A percentile compares a stretch with the other conserved stretches of the same genome.
Evolutionary conservation across 2,329 filamentous ascomycete species (phyloP).

Genomic region (Alternaria burnsii): DNA sequence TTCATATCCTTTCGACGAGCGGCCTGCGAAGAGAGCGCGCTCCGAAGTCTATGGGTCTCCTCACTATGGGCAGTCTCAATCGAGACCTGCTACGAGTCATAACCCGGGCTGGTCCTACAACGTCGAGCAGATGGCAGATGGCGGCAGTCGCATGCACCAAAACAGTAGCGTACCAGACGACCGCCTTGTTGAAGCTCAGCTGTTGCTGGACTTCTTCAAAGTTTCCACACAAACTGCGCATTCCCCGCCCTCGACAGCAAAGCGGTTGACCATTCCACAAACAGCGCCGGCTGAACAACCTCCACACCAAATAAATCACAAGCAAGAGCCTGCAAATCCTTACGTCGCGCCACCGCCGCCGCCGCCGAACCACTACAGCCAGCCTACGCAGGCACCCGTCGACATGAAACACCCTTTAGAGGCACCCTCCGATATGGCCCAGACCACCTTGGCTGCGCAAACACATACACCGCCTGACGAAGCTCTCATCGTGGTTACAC

Average conservation of each 20-base stretch:
- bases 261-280: conserved; percentile 41
- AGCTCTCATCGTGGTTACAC: conserved; percentile 16
- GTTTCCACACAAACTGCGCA: conserved; percentile 41
- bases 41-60: conserved; percentile 64
- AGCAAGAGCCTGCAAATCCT: conserved; percentile 20
- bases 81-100: conserved; percentile 59
- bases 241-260: conserved; percentile 37
- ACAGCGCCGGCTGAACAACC: conserved; percentile 19
- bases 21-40: conserved; percentile 67
- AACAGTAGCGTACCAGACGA: conserved; percentile 44
- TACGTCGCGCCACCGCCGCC: conserved; percentile 12
- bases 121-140: conserved; percentile 50
- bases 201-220: conserved; percentile 56
- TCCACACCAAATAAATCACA: conserved; percentile 16
- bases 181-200: conserved; percentile 55
- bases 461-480: conserved; percentile 55
- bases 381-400: conserved; percentile 22
- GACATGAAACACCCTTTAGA: conserved; percentile 28
- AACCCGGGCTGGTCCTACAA: conserved; percentile 51
- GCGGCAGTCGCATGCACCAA: conserved; percentile 44
- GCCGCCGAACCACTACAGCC: conserved; percentile 17
- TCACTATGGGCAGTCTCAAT: conserved; percentile 46
- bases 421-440: conserved; percentile 10
- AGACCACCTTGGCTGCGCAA: conserved; percentile 38
- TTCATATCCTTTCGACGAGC: conserved; percentile 48